Percentiles rank a stretch among this genome's conserved stretches.
Evolutionary conservation across 2,329 filamentous ascomycete species (phyloP).

Genomic region (Torrubiella hemipterigena): DNA sequence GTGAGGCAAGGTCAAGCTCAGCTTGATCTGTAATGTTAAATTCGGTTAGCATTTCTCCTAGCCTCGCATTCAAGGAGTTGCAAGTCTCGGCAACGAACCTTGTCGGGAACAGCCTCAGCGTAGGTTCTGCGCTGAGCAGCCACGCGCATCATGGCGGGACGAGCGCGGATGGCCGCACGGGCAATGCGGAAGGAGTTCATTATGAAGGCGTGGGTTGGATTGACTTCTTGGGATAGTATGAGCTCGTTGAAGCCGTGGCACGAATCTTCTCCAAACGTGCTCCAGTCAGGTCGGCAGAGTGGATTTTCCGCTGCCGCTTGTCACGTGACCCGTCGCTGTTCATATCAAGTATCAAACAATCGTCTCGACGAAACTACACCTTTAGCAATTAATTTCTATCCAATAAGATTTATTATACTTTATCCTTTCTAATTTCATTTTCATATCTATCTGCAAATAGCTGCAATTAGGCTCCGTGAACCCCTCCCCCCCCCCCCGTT

Average conservation of each 20-base stretch:
- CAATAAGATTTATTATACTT: too few species aligned
- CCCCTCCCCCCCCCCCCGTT: too few species aligned
- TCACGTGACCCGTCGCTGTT: slow-evolving; percentile 19
- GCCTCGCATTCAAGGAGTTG: too few species aligned
- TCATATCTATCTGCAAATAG: too few species aligned
- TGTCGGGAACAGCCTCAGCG: slow-evolving; percentile 76
- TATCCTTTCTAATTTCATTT: too few species aligned
- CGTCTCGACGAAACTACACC: too few species aligned
- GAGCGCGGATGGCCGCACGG: slow-evolving; percentile 76
- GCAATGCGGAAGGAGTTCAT: slow-evolving; percentile 96
- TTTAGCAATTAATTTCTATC: too few species aligned
- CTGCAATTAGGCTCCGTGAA: too few species aligned
- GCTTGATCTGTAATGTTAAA: slow-evolving; percentile 58
- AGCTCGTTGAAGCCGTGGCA: slow-evolving; percentile 29
- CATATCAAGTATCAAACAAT: slow-evolving; percentile 1
- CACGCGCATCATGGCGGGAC: slow-evolving; percentile 63
- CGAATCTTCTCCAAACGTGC: slow-evolving; percentile 34
- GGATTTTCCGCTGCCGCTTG: slow-evolving; percentile 24
- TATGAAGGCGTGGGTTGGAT: slow-evolving; percentile 33
- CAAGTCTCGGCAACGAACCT: slow-evolving; percentile 42
- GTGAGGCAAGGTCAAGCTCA: slow-evolving; percentile 94
- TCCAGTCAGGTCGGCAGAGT: slow-evolving; percentile 26
- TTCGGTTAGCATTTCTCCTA: slow-evolving; percentile 13
- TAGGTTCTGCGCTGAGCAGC: slow-evolving; percentile 81
- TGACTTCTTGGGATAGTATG: slow-evolving; percentile 33